Base-by-base conservation (phyloP, 2,329 filamentous ascomycete species). In the Nemania diffusa region DNA sequence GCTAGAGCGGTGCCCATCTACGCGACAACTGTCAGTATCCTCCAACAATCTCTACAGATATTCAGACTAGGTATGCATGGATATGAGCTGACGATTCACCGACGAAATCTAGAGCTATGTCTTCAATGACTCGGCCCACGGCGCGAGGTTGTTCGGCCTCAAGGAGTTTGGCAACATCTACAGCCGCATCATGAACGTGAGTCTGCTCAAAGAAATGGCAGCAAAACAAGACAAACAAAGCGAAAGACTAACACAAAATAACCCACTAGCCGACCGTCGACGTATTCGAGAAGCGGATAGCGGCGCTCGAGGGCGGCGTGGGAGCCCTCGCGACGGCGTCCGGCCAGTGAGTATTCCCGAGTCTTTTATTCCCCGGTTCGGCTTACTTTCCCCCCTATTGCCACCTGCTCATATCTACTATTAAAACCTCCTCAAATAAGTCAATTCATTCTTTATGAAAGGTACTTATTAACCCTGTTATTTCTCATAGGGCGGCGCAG, bases 141-240 rank as follows among this genome's bases (percentile, higher is more conserved):
- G 93, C 69, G 96, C 96, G 63, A 90, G 94, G 79, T 90, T 99
- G 48, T 99, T 99, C 78, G 92, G 93, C 78, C 92, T 99, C 80
- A 97, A 98, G 84, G 94, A 98, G 82, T 92, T 93, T 76, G 96
- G 94, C 81, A 98, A 98, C 83, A 97, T 98, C 80, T 99, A 99
- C 86, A 96, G 91, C 79, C 93, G 96, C 71, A 94, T 99, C 75
- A 93, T 92, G 91, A 97, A 98, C 81, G 92, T 93, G 77, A 63
- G 71, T 64, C 15, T 11, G 34, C 11, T 3, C 34, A 27, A 11
- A 50, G n/a, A n/a, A n/a, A n/a, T n/a, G n/a, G 17, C 15, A 6
- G 17, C 24, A n/a, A 29, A 13, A 40, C 20, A n/a, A 37, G 3
- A 7, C 20, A 11, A 26, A 32, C 6, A 48, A 8, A 37, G 9